Base-by-base conservation (phyloP, 108 stramenopile species). In the Schizochytrium sp. region DNA sequence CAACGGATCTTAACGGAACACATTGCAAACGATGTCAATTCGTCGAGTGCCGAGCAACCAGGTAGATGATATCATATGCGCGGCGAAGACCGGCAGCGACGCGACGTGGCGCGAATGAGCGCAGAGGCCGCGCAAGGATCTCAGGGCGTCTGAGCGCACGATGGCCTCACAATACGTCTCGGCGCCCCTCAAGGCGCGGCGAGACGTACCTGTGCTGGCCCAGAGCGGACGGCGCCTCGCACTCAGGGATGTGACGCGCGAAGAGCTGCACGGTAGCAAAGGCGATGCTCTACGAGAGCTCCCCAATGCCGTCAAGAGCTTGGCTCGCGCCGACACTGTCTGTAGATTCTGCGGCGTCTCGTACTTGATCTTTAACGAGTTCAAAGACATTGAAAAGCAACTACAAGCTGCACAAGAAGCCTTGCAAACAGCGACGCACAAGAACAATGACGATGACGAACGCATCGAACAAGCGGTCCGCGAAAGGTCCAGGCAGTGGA, bases 291-390 rank as follows among this genome's bases (percentile, higher is more conserved):
- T 18, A 23, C 45, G 51, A 14, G 76, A 53, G 76, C 48, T 83
- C 19, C 76, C 76, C n/a, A 83, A 83, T 19, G 76, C 76, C 6
- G 76, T 83, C 19, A 43, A 83, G 51, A 55, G 28, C 25, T 6
- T 83, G 76, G 45, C 48, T 14, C 45, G 51, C 12, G 23, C 12
- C 6, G 76, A 83, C 23, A 83, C 76, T 19, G 76, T 53, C 45
- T 83, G 76, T 45, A 83, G 76, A 23, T 83, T 83, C 51, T 83
- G 76, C 51, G 76, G 76, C 3, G 76, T 83, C 19, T 83, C 76
- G n/a, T 83, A 83, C 51, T 23, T 83, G n/a, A 83, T 83, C n/a
- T 83, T 47, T 28, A 83, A 53, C 51, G 76, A 83, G 76, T 47
- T 83, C 48, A 83, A 53, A 34, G 51, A 6, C 51, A n/a, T 83